Conservation (phyloP, 805 yeast genomes). For the Pichia ethanolica region DNA sequence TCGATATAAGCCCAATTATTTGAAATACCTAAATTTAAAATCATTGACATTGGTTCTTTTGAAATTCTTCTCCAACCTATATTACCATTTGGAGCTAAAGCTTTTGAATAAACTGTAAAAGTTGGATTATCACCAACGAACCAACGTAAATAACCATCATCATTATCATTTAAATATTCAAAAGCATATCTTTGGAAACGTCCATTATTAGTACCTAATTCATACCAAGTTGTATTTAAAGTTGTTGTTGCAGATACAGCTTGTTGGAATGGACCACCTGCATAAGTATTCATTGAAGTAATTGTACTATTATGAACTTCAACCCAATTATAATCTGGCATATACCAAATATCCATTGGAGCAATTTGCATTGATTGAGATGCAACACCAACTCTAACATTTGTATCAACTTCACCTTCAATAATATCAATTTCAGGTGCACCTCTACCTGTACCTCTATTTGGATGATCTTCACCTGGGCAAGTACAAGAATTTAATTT, state of each 20-base stretch:
- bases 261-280: conserved; percentile 93
- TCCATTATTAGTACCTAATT: conserved; percentile 42
- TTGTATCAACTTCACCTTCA: conserved; percentile 72
- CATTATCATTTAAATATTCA: conserved; percentile 68
- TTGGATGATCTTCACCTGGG: conserved; percentile 79
- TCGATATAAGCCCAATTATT: conserved; percentile 91
- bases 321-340: conserved; percentile 77
- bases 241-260: conserved; percentile 82
- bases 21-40: conserved; percentile 85
- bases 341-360: conserved; percentile 91
- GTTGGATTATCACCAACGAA: conserved; percentile 77
- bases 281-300: conserved; percentile 77
- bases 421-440: conserved; percentile 92
- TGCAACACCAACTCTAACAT: conserved; percentile 52
- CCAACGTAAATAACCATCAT: conserved; percentile 76
- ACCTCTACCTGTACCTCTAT: conserved; percentile 81
- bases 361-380: conserved; percentile 92
- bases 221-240: conserved; percentile 78
- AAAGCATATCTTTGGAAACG: conserved; percentile 67
- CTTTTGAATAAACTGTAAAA: conserved; percentile 60
- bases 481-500: conserved; percentile 72
- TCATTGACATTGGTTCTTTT: conserved; percentile 88
- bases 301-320: conserved; percentile 62
- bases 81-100: conserved; percentile 88
- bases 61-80: conserved; percentile 74